Evolutionary conservation across 208 protist species (phyloP).

Genomic region (Trypanosoma cruzi): DNA sequence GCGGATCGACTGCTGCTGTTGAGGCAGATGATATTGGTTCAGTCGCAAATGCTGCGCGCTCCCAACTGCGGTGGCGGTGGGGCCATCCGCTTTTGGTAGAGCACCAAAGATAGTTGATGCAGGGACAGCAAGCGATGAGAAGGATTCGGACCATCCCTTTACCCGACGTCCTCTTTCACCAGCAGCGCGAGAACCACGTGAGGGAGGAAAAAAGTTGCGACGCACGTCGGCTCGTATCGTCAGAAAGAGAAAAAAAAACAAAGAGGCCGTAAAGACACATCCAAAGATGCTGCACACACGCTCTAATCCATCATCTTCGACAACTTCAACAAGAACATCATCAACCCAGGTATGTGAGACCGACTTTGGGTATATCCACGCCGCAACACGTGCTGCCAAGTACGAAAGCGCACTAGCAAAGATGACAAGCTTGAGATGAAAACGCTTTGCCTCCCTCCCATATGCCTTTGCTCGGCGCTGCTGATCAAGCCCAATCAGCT

Average conservation of each 20-base stretch:
- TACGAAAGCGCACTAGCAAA: slow-evolving; percentile 21
- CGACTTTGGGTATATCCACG: slow-evolving; percentile 40
- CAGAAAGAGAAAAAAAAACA: slow-evolving; percentile 23
- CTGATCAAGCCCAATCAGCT: slow-evolving; percentile 37
- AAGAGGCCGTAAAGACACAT: slow-evolving; percentile 26
- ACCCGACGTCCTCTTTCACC: not conserved
- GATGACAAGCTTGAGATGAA: slow-evolving; percentile 29
- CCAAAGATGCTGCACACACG: slow-evolving; percentile 15
- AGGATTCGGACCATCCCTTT: not conserved
- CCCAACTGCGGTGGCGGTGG: not conserved
- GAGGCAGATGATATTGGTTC: slow-evolving; percentile 8
- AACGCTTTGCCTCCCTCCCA: slow-evolving; percentile 26
- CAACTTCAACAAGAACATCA: slow-evolving; percentile 71
- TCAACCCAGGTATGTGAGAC: slow-evolving; percentile 66
- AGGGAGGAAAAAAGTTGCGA: not conserved
- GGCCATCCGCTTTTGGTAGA: not conserved
- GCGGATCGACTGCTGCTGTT: slow-evolving; percentile 42
- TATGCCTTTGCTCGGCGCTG: slow-evolving; percentile 27
- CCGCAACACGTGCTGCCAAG: slow-evolving; percentile 6
- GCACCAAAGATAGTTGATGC: not conserved
- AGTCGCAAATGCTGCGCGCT: not conserved
- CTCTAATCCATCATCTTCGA: slow-evolving; percentile 47
- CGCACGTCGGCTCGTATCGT: not conserved
- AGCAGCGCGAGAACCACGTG: not conserved
- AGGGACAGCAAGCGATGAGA: slow-evolving; percentile 24